Percentiles rank a stretch among this genome's conserved stretches.
phyloP scores from a whole-genome alignment of 1,284 basidiomycete species.

The Cryptococcus amylolentus region DNA sequence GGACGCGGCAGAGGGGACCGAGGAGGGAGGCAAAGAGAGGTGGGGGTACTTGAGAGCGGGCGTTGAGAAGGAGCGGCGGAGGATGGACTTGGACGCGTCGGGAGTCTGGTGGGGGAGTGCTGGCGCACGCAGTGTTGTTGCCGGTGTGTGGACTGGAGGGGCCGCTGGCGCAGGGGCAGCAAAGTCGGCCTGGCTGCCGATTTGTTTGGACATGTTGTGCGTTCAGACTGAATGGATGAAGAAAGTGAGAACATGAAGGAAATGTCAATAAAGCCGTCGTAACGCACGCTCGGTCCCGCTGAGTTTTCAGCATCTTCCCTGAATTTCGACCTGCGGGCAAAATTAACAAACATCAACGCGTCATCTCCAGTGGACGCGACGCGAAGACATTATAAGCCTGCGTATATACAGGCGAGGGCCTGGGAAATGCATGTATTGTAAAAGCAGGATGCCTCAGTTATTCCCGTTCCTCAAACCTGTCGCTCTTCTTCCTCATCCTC shows the following conservation, averaged over 20 bases:
- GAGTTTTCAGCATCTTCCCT: constrained; percentile 4
- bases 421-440: neutral
- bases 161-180: neutral
- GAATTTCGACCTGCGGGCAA: neutral
- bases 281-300: constrained; percentile 6
- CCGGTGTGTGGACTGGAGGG: neutral
- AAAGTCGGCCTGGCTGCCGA: neutral
- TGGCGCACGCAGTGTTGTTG: neutral
- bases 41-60: neutral
- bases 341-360: neutral
- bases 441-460: neutral
- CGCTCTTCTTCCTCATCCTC: constrained; percentile 30
- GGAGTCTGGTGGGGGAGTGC: neutral
- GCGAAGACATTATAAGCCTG: no score
- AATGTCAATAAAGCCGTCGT: neutral
- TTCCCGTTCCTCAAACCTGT: constrained; percentile 6
- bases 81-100: neutral
- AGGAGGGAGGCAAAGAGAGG: neutral
- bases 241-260: neutral
- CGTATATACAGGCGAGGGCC: no score
- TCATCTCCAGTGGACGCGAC: no score
- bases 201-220: neutral
- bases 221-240: neutral
- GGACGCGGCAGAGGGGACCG: neutral
- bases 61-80: neutral